phyloP scores from a whole-genome alignment of 2,329 filamentous ascomycete genomes.

The Thielaviopsis punctulata region DNA sequence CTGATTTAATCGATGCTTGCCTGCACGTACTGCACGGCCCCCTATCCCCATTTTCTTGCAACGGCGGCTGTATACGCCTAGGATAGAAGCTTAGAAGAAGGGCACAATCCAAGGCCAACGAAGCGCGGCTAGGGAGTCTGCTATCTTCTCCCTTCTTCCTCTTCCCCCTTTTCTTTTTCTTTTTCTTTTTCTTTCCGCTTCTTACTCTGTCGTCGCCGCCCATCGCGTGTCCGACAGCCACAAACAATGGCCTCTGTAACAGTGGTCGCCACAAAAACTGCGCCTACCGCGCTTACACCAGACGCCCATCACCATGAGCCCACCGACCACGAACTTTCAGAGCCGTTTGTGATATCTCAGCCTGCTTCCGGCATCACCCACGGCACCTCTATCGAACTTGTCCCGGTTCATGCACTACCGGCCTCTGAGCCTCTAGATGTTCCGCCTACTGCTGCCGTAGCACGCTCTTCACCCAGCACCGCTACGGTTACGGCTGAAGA shows the following conservation, averaged over 20 bases:
- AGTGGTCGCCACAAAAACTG: slow-evolving; percentile 22
- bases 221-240: background rate
- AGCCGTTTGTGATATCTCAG: background rate
- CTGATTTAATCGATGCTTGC: background rate
- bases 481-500: background rate
- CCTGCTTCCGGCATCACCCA: background rate
- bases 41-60: background rate
- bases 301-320: background rate
- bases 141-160: background rate
- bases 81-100: background rate
- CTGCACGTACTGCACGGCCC: background rate
- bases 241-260: background rate
- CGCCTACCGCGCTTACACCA: background rate
- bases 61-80: background rate
- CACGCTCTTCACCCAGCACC: background rate
- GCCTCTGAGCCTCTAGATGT: background rate
- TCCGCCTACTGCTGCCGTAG: background rate
- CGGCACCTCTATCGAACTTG: background rate
- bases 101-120: background rate
- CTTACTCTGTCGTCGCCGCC: background rate
- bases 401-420: background rate
- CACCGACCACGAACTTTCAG: background rate
- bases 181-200: background rate
- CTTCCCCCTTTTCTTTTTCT: background rate
- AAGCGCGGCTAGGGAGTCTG: background rate